These are phyloP conservation scores for Melocanna baccifera DNA, from an alignment of 176 grass and related monocot species.

Conservation along the genomic window DNA sequence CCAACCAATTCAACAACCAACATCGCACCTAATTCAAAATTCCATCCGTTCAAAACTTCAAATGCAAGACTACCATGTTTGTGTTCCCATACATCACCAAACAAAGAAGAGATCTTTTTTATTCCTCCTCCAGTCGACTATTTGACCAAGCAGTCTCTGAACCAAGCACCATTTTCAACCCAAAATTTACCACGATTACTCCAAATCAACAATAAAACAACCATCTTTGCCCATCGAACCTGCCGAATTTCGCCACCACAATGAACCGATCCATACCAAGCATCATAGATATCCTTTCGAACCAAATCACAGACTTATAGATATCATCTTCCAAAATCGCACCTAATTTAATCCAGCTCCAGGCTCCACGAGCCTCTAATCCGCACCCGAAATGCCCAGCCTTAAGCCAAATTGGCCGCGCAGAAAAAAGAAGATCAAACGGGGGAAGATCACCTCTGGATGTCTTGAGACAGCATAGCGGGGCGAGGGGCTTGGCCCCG, in stretches of 20 bases:
- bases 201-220: neutral
- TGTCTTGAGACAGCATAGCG: constrained; percentile 28
- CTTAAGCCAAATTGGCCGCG: no score
- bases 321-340: neutral
- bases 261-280: neutral
- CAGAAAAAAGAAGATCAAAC: no score
- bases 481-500: constrained; percentile 1
- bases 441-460: constrained; percentile 28
- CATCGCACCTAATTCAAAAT: neutral
- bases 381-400: no score
- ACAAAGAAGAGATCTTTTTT: neutral
- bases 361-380: no score
- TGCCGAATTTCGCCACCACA: neutral
- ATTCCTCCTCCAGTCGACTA: neutral
- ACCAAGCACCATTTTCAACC: neutral
- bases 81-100: neutral
- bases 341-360: neutral
- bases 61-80: neutral
- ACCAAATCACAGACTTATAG: neutral
- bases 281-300: neutral
- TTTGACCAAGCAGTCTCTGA: neutral
- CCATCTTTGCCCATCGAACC: neutral
- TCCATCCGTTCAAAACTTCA: neutral
- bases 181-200: neutral
- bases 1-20: neutral